Base-by-base conservation (phyloP, 495 filamentous ascomycete species). In the Copromyces sp. region DNA sequence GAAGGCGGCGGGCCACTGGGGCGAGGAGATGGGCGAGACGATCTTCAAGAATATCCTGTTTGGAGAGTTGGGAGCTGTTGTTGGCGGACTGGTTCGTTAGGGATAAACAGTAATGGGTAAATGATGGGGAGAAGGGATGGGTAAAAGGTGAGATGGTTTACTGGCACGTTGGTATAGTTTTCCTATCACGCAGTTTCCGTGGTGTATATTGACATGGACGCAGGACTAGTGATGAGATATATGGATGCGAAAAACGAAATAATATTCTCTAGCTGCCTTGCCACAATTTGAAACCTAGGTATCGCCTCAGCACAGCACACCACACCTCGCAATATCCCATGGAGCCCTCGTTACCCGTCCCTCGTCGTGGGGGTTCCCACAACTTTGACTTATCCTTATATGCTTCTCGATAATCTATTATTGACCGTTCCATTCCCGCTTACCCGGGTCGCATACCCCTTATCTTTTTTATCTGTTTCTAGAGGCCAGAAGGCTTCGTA, bases 11-110 rank as follows among this genome's bases (percentile, higher is more conserved):
- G 93, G 93, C 5, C 85, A 93, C 70, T 94, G 92, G 92, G 84
- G 86, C 6, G 86, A 87, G 71, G 87, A 87, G 44, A 87, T 94
- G 81, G 91, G 91, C 1, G 92, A 93, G 81, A 86, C 84, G 40
- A 86, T 95, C 14, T 85, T 95, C 42, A 86, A 90, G 79, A 89
- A 91, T 8, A 85, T 97, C 8, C 80, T 96, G 65, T 96, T 96
- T 82, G 86, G 89, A 29, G 87, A 93, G 81, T 82, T 89, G 70
- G 91, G 85, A 71, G 88, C 84, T 29, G 75, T 83, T 8, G 83
- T 92, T 69, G 89, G 86, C 5, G 81, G 81, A 35, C 80, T 82
- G 53, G 86, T 90, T 37, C 81, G 77, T 20, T 74, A 40, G 41
- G 20, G 35, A 37, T 5, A 37, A 37, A 37, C 5, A n/a, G 20